Evolutionary conservation across 139 green algal genomes (phyloP).

Genomic region (Auxenochlorella protothecoides): DNA sequence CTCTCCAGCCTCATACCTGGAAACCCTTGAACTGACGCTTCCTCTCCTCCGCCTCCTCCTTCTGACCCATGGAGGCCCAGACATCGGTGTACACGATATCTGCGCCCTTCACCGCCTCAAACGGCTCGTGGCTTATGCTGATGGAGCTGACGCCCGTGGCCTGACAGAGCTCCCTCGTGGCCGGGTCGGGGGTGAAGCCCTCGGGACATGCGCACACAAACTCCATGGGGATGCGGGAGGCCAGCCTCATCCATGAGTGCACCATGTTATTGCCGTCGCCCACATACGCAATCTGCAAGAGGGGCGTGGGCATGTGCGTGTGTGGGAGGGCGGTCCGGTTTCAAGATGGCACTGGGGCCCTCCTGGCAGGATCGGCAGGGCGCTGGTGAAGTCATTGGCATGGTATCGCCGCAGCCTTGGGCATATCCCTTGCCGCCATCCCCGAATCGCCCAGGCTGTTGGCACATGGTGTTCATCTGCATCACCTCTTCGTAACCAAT

Average conservation of each 20-base stretch:
- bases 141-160: conserved; percentile 42
- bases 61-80: conserved; percentile 98
- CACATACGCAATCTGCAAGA: conserved; percentile 73
- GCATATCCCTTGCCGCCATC: no score
- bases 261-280: conserved; percentile 99
- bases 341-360: background rate
- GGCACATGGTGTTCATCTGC: no score
- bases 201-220: conserved; percentile 89
- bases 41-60: conserved; percentile 79
- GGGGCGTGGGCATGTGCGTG: background rate
- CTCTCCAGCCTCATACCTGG: conserved; percentile 44
- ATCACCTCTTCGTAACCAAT: no score
- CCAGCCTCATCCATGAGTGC: conserved; percentile 89
- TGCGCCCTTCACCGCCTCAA: conserved; percentile 76
- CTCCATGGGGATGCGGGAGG: conserved; percentile 74
- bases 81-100: conserved; percentile 97
- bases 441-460: no score
- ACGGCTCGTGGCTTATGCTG: conserved; percentile 47
- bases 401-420: no score
- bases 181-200: conserved; percentile 83
- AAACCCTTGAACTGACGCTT: conserved; percentile 77
- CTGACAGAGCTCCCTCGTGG: conserved; percentile 57
- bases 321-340: background rate
- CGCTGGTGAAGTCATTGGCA: no score
- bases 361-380: no score